These are phyloP conservation scores for Cicer chorassanicum DNA, from an alignment of 306 rosid genomes.

Conservation along the genomic window DNA sequence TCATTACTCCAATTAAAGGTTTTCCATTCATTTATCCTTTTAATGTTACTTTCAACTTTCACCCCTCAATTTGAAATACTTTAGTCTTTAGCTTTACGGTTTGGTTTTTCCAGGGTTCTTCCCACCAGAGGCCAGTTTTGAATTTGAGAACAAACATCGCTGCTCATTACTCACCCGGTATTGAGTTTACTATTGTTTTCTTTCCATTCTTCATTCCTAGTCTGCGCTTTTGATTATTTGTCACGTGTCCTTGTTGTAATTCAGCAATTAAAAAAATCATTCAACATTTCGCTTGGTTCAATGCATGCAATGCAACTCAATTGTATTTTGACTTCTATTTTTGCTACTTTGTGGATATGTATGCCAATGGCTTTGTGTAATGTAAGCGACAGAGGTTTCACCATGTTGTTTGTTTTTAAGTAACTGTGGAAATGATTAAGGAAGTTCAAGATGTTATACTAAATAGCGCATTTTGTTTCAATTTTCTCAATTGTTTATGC, in stretches of 20 bases:
- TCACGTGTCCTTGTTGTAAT: not conserved
- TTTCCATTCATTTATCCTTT: not conserved
- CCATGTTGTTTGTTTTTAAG: not conserved
- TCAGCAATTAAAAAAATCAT: not conserved
- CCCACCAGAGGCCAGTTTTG: constrained; percentile 58
- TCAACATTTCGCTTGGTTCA: not conserved
- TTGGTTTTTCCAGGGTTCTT: constrained; percentile 61
- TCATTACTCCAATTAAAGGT: constrained; percentile 69
- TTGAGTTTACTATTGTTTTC: not conserved
- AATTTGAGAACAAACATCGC: constrained; percentile 50
- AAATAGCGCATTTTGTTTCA: no score
- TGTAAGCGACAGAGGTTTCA: not conserved
- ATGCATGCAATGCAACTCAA: not conserved
- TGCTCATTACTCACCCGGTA: constrained; percentile 62
- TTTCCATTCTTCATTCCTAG: not conserved
- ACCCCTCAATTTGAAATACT: not conserved
- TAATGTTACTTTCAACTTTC: not conserved
- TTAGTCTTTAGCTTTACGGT: not conserved
- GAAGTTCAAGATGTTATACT: not conserved
- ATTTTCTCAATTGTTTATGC: not conserved
- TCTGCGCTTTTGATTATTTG: not conserved
- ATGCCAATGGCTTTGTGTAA: not conserved
- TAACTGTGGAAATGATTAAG: not conserved
- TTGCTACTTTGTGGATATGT: not conserved
- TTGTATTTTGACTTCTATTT: not conserved